A percentile compares a stretch with the other conserved stretches of the same genome.
These are phyloP conservation scores for Aspergillus nomiae DNA, from an alignment of 2,329 filamentous ascomycete species.

Conservation along the genomic window DNA sequence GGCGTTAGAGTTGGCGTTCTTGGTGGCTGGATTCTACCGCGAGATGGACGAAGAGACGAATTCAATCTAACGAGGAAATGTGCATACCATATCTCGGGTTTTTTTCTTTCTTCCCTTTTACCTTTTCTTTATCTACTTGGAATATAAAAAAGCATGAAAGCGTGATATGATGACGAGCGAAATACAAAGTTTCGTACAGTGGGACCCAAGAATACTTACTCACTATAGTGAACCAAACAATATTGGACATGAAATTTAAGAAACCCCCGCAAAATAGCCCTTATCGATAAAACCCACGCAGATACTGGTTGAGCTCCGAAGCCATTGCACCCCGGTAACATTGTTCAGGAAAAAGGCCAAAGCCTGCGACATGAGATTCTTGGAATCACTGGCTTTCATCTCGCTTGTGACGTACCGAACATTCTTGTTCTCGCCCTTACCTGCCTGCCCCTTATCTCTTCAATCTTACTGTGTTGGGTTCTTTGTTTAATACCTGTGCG, in stretches of 20 bases:
- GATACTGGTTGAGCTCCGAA: background rate
- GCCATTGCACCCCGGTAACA: background rate
- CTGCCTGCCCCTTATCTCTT: background rate
- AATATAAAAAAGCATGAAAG: background rate
- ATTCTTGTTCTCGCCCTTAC: background rate
- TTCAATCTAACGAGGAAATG: conserved; percentile 1
- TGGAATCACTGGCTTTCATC: background rate
- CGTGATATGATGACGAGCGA: background rate
- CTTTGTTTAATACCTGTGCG: no score
- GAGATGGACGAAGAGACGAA: conserved; percentile 42
- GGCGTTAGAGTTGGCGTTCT: conserved; percentile 88
- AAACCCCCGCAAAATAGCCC: background rate
- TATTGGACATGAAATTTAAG: background rate
- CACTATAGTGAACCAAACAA: background rate
- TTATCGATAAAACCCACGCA: background rate
- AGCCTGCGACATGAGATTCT: background rate
- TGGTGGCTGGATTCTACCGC: conserved; percentile 81
- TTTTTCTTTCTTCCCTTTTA: background rate
- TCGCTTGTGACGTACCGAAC: background rate
- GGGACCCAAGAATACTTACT: background rate
- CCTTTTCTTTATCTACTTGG: background rate
- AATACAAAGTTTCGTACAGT: background rate
- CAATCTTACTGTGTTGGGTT: no score
- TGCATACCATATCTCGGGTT: background rate
- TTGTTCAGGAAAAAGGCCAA: background rate